Evolutionary conservation across 257 asterid genomes (phyloP), one percentile per base, ranked within the genome.

Genomic region (Solanum peruvianum): DNA sequence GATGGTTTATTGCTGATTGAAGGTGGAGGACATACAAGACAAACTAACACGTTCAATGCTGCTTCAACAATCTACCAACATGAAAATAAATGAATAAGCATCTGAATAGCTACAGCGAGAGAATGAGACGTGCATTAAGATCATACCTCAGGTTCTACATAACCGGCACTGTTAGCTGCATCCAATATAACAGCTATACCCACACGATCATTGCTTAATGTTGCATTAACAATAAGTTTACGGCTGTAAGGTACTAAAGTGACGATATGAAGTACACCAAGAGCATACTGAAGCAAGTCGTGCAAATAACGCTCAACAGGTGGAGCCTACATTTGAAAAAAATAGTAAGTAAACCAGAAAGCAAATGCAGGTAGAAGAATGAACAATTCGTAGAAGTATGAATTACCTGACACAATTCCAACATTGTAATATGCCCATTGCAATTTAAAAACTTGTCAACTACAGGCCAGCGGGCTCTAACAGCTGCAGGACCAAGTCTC

Each of bases 21-120:
- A 87, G 99, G 99, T 80, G 99, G 99, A 86, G 99, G 99, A 89
- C 99, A 97, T 27, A 97, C 99, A 71, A 97, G 98, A 90, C 95
- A 96, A 89, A 97, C 95, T 89, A 96, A 91, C 87, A 96, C 93
- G 88, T 93, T 93, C 89, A 97, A 87, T 35, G 99, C 98, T 9
- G 98, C 98, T 91, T 94, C 98, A 86, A 97, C 97, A 88, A 97
- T 96, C 99, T 97, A 94, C 86, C 83, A 91, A 87, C 85, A 88
- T 56, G 23, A 37, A 18, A 12, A 80, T 49, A 72, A 41, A 64
- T 41, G 81, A 69, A 73, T 83, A 75, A 45, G 86, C 27, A 45
- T 64, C 49, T 49, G 66, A 27, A 66, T 41, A 27, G 7, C 83
- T 42, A 52, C 56, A 35, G 73, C 5, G 71, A 83, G 52, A 42